phyloP scores from a whole-genome alignment of 2,329 filamentous ascomycete species.

The Fusarium sp. region DNA sequence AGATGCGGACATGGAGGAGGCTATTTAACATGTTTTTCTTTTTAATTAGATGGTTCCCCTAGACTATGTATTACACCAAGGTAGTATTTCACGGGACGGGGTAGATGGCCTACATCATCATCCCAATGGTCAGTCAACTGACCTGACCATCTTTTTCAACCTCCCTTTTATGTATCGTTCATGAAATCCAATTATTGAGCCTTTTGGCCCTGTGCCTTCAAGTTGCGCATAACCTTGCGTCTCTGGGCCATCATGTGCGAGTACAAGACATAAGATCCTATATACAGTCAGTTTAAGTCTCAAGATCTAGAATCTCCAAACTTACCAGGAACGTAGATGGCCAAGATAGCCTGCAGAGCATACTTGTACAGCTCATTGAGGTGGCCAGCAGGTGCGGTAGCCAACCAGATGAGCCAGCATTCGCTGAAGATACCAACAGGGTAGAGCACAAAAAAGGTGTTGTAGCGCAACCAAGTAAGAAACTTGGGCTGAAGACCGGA shows the following conservation, averaged over 20 bases:
- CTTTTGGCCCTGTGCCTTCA: conserved; percentile 61
- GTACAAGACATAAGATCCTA: conserved; percentile 83
- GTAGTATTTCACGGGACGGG: neutral
- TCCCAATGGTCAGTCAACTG: neutral
- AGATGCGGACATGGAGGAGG: neutral
- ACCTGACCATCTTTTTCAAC: neutral
- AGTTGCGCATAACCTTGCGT: conserved; percentile 77
- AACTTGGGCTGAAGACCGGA: conserved; percentile 68
- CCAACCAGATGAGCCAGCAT: conserved; percentile 80
- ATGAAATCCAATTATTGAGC: conserved; percentile 42
- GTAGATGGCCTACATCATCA: neutral
- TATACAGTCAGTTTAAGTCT: neutral
- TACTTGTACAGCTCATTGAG: conserved; percentile 64
- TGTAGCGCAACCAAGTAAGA: conserved; percentile 87
- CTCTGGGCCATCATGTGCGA: conserved; percentile 96
- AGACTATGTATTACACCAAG: conserved; percentile 9
- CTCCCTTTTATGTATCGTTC: neutral
- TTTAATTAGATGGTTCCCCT: neutral
- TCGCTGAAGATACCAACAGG: conserved; percentile 92
- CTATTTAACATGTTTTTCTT: neutral
- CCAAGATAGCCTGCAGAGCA: conserved; percentile 72
- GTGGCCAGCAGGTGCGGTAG: conserved; percentile 68
- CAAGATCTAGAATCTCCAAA: conserved; percentile 30
- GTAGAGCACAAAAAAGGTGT: conserved; percentile 93
- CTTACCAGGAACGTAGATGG: conserved; percentile 83